Conservation (phyloP, 495 filamentous ascomycete species). For the Podospora anserina region DNA sequence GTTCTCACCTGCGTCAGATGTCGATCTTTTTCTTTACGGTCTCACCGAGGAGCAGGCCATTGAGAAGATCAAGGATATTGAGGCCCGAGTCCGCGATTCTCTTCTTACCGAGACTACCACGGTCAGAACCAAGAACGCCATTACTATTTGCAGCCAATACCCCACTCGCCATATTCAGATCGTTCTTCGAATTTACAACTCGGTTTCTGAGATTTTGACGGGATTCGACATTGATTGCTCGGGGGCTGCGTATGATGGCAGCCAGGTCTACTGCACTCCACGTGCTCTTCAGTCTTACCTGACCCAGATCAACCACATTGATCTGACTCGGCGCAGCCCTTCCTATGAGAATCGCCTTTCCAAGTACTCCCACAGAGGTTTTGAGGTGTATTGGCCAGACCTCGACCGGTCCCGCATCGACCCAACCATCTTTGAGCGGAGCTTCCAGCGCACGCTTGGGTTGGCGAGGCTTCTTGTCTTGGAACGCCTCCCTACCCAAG, state of each 20-base stretch:
- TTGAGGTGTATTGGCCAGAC: conserved; percentile 73
- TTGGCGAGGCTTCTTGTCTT: conserved; percentile 78
- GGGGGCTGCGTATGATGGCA: conserved; percentile 73
- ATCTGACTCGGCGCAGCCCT: conserved; percentile 72
- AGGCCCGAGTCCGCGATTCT: conserved; percentile 62
- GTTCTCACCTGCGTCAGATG: conserved; percentile 76
- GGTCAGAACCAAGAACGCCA: conserved; percentile 75
- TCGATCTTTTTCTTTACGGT: conserved; percentile 80
- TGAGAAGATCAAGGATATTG: conserved; percentile 79
- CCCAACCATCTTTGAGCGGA: conserved; percentile 79
- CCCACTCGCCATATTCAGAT: conserved; percentile 78
- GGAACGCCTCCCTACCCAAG: conserved; percentile 65
- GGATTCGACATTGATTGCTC: conserved; percentile 85
- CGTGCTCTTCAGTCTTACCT: conserved; percentile 69
- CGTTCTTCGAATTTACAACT: conserved; percentile 79
- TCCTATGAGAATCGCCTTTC: conserved; percentile 86
- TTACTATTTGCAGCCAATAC: conserved; percentile 78
- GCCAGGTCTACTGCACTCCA: conserved; percentile 69
- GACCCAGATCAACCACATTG: conserved; percentile 75
- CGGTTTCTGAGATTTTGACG: conserved; percentile 73
- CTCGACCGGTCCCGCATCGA: conserved; percentile 71
- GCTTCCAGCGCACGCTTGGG: conserved; percentile 67
- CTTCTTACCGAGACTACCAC: conserved; percentile 74
- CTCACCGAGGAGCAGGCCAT: conserved; percentile 68
- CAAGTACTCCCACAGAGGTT: conserved; percentile 79